Evolutionary conservation across 2,329 filamentous ascomycete species (phyloP).

Genomic region (Sphaerulina musiva): DNA sequence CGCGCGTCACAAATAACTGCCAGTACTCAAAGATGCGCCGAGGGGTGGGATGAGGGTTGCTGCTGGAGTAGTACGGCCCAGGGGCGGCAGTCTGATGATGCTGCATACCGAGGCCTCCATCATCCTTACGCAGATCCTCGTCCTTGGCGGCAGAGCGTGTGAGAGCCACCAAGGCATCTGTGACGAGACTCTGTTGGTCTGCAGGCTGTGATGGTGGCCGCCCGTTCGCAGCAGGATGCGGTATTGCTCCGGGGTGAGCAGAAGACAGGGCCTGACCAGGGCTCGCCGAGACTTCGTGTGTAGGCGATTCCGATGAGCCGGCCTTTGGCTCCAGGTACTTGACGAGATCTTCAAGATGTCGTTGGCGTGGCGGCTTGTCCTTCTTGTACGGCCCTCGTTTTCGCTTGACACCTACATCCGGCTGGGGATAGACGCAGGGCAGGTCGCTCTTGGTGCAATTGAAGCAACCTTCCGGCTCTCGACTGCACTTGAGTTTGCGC

Average conservation of each 20-base stretch:
- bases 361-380: conserved; percentile 25
- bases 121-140: conserved; percentile 16
- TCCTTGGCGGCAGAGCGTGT: conserved; percentile 22
- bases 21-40: conserved; percentile 25
- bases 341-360: conserved; percentile 28
- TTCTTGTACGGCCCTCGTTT: conserved; percentile 31
- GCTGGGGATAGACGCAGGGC: conserved; percentile 26
- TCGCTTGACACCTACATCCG: conserved; percentile 25
- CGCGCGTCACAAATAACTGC: conserved; percentile 24
- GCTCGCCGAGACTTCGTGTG: conserved; percentile 3
- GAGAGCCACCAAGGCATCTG: conserved; percentile 27
- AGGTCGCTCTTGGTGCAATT: conserved; percentile 26
- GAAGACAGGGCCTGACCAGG: conserved; percentile 12
- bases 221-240: not conserved
- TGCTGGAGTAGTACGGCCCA: not conserved
- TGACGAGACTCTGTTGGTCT: conserved; percentile 23
- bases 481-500: conserved; percentile 28
- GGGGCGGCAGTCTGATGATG: not conserved
- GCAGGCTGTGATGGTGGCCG: conserved; percentile 7
- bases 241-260: not conserved
- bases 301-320: conserved; percentile 1
- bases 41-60: conserved; percentile 16
- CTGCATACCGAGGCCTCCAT: conserved; percentile 9
- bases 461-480: conserved; percentile 24
- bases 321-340: conserved; percentile 26